These are phyloP conservation scores for Friedmanniomyces endolithicus DNA, from an alignment of 495 filamentous ascomycete genomes.

Conservation along the genomic window DNA sequence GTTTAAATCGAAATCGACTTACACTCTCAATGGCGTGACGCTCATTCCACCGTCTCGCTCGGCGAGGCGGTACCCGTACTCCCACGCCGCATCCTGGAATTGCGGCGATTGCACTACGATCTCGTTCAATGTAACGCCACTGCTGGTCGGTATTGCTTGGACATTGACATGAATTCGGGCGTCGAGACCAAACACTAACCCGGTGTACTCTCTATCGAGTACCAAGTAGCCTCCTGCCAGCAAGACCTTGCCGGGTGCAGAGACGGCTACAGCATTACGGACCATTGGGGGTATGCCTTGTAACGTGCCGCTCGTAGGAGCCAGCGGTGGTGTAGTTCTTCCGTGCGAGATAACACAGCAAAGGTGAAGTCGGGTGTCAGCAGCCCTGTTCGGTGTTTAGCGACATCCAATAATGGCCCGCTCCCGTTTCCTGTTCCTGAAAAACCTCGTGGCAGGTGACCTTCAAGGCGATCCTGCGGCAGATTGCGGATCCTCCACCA, in stretches of 20 bases:
- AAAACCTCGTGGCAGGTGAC: conserved; percentile 8
- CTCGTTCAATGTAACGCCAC: conserved; percentile 47
- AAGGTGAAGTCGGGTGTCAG: not conserved
- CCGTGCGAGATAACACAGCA: not conserved
- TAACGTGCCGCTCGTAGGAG: no score
- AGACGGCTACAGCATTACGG: conserved; percentile 45
- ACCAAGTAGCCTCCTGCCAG: conserved; percentile 91
- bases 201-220: conserved; percentile 76
- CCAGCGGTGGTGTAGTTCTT: no score
- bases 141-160: conserved; percentile 42
- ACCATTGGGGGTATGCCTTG: conserved; percentile 7
- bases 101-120: conserved; percentile 84
- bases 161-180: conserved; percentile 83
- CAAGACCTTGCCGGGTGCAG: conserved; percentile 91
- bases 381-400: not conserved
- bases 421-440: conserved; percentile 4
- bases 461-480: not conserved
- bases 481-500: not conserved
- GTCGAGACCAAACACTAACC: conserved; percentile 85
- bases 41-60: conserved; percentile 61
- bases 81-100: conserved; percentile 75
- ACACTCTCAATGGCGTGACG: conserved; percentile 69
- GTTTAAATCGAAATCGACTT: conserved; percentile 34
- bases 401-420: not conserved
- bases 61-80: conserved; percentile 59